Base-by-base conservation (phyloP, 2,329 filamentous ascomycete genomes). In the Xylaria sp. region DNA sequence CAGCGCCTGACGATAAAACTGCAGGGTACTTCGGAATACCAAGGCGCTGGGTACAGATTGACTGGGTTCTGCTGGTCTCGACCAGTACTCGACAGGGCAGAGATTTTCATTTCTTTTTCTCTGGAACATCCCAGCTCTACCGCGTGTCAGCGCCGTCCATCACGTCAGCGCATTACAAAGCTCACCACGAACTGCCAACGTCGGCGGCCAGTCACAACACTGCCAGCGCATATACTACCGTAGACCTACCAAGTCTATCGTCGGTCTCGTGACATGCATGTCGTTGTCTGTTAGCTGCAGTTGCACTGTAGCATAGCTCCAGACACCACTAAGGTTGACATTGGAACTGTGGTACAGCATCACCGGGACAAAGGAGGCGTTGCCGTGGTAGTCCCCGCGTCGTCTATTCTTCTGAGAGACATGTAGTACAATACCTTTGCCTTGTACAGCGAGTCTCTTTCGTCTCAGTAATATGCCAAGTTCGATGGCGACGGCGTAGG, bases 21-120 rank as follows among this genome's bases (percentile, higher is more conserved):
- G 63, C 67, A 70, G 59, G 68, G 68, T 46, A 69, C 64, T 66
- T 66, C 63, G 55, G 59, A 64, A 59, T 70, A 69, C 68, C 68
- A 67, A 70, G 59, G 54, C 63, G 23, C 59, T 20, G 68, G 68
- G 68, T 59, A 56, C 64, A 51, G 28, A 13, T 8, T 37, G 10
- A 32, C 12, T 7, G 18, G 18, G 41, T 6, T 44, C 41, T 32
- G 32, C 51, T 15, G 51, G 12, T 18, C 18, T 18, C 7, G 44
- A 34, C 23, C 23, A 25, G 23, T 25, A 25, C 23, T 25, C 23
- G 23, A 25, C 44, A 50, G 41, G 48, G 41, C 41, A 52, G 51
- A 54, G 12, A 54, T 63, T 70, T 55, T 48, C 20, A 39, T 48
- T 56, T 41, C 32, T 37, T 61, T 51, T 48, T 23, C 25, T 25